These are phyloP conservation scores for Rhexocercosporidium sp. DNA, from an alignment of 2,329 filamentous ascomycete genomes.

Conservation along the genomic window DNA sequence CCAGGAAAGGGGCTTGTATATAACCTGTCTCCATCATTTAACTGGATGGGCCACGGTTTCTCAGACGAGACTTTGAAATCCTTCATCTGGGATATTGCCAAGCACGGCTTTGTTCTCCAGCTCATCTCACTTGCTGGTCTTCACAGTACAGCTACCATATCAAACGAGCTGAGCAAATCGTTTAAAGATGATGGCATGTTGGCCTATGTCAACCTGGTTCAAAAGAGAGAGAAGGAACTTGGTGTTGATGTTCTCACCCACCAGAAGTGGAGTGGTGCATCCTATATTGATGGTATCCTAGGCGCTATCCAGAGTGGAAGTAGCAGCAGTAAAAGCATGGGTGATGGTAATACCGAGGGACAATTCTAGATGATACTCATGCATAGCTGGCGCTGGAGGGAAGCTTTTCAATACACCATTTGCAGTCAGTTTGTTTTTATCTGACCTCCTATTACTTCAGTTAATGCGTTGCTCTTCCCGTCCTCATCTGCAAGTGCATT, in stretches of 20 bases:
- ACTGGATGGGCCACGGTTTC: conserved; percentile 98
- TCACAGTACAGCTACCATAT: conserved; percentile 68
- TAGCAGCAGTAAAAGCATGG: conserved; percentile 90
- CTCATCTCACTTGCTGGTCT: conserved; percentile 70
- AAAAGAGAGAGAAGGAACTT: conserved; percentile 84
- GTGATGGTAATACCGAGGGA: conserved; percentile 87
- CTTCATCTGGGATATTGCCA: conserved; percentile 96
- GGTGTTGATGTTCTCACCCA: conserved; percentile 47
- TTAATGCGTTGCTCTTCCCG: background rate
- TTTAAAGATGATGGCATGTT: conserved; percentile 96
- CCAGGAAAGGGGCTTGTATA: conserved; percentile 93
- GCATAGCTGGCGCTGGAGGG: background rate
- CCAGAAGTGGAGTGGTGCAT: conserved; percentile 63
- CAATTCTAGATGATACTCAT: conserved; percentile 52
- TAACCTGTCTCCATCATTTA: conserved; percentile 95
- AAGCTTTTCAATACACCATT: background rate
- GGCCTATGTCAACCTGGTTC: conserved; percentile 94
- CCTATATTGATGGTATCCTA: conserved; percentile 86
- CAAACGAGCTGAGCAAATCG: conserved; percentile 75
- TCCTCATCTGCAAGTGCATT: background rate
- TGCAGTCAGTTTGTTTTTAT: background rate
- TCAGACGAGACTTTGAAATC: conserved; percentile 79
- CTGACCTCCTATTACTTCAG: background rate
- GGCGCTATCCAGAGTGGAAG: conserved; percentile 91
- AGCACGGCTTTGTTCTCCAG: conserved; percentile 79